A percentile compares a stretch with the other conserved stretches of the same genome.
Evolutionary conservation across 441 rosid genomes (phyloP).

Genomic region (Corymbia citriodora): DNA sequence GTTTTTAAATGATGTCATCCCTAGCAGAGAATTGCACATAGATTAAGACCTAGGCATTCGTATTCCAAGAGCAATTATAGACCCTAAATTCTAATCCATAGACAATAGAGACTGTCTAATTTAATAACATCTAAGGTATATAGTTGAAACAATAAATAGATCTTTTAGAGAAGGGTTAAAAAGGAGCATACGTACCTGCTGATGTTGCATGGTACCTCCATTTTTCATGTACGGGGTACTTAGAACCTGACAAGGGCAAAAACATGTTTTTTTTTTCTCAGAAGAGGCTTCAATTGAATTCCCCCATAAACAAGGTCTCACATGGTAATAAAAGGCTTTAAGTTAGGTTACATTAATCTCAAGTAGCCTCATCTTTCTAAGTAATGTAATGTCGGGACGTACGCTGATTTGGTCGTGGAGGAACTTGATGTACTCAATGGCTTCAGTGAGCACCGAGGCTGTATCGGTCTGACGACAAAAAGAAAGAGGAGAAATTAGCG

Average conservation of each 20-base stretch:
- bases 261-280: not conserved
- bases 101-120: not conserved
- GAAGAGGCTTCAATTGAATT: not conserved
- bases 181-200: slow-evolving; percentile 41
- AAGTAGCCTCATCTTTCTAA: not conserved
- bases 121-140: not conserved
- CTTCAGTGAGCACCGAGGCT: slow-evolving; percentile 98
- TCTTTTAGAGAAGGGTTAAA: not conserved
- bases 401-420: slow-evolving; percentile 88
- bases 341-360: not conserved
- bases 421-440: slow-evolving; percentile 91
- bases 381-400: slow-evolving; percentile 27
- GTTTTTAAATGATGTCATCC: not conserved
- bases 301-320: not conserved
- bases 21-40: not conserved
- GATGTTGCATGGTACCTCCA: slow-evolving; percentile 79
- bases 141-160: not conserved
- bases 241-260: slow-evolving; percentile 40
- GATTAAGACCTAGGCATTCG: not conserved
- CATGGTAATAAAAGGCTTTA: too few relatives aligned
- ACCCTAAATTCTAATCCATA: not conserved
- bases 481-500: not conserved
- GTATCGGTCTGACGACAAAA: slow-evolving; percentile 77
- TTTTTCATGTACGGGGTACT: slow-evolving; percentile 90
- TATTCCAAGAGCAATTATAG: not conserved